Conservation (phyloP, 2,329 filamentous ascomycete genomes). For the Stachybotrys echinatus region DNA sequence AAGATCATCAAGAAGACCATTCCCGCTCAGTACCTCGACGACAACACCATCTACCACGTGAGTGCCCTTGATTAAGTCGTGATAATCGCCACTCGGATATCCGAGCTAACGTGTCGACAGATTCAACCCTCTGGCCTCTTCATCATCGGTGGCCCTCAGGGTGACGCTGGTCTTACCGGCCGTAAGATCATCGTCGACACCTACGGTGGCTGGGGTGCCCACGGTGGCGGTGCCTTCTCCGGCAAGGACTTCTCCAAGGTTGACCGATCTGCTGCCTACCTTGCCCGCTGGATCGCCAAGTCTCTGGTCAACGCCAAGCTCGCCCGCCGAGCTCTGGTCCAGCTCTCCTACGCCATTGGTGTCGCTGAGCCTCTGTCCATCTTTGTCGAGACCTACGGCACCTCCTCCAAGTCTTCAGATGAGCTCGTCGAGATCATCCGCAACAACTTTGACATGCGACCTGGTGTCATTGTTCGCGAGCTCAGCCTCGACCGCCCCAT, state of each 20-base stretch:
- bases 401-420: conserved; percentile 79
- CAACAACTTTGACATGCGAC: conserved; percentile 95
- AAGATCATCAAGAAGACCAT: conserved; percentile 97
- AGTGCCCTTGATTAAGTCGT: conserved; percentile 31
- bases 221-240: conserved; percentile 99
- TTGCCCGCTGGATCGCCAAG: conserved; percentile 98
- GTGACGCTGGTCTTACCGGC: conserved; percentile 96
- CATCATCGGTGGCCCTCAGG: conserved; percentile 98
- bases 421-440: conserved; percentile 94
- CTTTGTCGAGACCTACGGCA: conserved; percentile 97
- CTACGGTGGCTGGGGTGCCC: conserved; percentile 99
- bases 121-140: conserved; percentile 98
- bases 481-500: conserved; percentile 93
- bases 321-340: conserved; percentile 87
- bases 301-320: conserved; percentile 87
- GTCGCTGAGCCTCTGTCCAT: conserved; percentile 96
- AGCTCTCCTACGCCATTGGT: conserved; percentile 99
- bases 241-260: conserved; percentile 99
- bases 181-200: conserved; percentile 99
- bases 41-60: conserved; percentile 92
- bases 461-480: conserved; percentile 97
- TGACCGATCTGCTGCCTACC: conserved; percentile 95
- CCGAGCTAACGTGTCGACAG: conserved; percentile 22
- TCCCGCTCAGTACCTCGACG: conserved; percentile 85
- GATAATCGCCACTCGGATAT: no score